Evolutionary conservation across 148 eudicot species (phyloP).

Genomic region (Polygonum maritimum): DNA sequence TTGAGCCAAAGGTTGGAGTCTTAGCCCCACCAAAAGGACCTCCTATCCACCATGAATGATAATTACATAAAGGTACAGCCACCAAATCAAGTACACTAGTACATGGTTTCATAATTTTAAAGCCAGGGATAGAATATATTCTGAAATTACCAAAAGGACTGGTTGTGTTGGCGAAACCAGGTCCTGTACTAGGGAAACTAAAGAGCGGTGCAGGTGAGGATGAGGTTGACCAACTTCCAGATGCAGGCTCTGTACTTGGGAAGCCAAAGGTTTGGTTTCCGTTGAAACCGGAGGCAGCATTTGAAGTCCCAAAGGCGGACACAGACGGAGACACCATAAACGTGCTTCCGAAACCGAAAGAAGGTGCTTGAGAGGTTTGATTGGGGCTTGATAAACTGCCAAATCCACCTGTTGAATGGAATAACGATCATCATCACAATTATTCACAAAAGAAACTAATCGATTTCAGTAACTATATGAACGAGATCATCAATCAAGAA

Average conservation of each 20-base stretch:
- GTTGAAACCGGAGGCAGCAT: background rate
- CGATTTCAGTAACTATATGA: background rate
- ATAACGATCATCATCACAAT: background rate
- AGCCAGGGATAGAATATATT: background rate
- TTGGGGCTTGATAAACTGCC: background rate
- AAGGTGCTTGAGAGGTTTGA: background rate
- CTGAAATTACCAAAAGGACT: background rate
- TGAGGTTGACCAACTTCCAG: background rate
- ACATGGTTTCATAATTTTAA: background rate
- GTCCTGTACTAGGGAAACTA: too few species aligned
- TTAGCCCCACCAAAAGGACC: background rate
- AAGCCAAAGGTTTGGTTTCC: too few species aligned
- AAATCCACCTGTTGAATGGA: background rate
- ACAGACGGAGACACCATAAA: background rate
- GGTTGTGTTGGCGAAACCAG: background rate
- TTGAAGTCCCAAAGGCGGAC: background rate
- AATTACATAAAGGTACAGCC: background rate
- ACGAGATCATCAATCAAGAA: background rate
- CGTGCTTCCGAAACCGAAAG: background rate
- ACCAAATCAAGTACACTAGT: background rate
- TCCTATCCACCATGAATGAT: background rate
- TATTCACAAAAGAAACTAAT: too few species aligned
- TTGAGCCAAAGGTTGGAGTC: background rate
- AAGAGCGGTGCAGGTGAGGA: background rate
- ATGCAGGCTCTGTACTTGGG: background rate